Base-by-base conservation (phyloP, 257 asterid species). In the Thymus mandschuricus region DNA sequence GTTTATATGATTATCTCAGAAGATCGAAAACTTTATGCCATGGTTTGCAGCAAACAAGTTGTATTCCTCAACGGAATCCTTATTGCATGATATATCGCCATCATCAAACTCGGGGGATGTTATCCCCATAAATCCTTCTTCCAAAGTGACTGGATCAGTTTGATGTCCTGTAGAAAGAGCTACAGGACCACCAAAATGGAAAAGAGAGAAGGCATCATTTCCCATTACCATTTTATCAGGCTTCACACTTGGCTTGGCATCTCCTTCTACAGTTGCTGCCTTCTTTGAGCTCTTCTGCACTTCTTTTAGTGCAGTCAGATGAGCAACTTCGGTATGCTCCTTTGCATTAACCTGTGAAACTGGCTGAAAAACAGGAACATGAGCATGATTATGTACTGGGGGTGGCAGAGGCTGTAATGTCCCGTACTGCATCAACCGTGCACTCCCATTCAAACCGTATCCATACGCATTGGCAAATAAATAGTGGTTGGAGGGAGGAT, bases 151-250 rank as follows among this genome's bases (percentile, higher is more conserved):
- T 60, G 83, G 86, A 80, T 86, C 89, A 0, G 86, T 76, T 68
- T 83, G 78, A 52, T 76, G 81, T 62, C 96, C 95, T 6, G 91
- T 75, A 9, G 96, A 85, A 79, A 86, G 81, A 76, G 86, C 96
- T 34, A 88, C 90, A 31, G 98, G 98, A 43, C 96, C 94, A 51
- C 96, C 96, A 78, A 85, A 89, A 81, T 92, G 98, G 84, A 95
- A 95, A 66, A 95, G 97, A 64, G 99, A 95, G 86, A 95, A 92
- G 65, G 86, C 95, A 44, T 84, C 78, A 58, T 75, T 83, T 64
- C 72, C 84, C 40, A 40, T 67, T 29, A 73, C 88, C 69, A 72
- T 41, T 77, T 73, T 81, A n/a, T 80, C 83, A 27, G 84, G 56
- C 78, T 85, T 83, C 69, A 58, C 78, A 54, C 29, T 83, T 67